phyloP scores from a whole-genome alignment of 1,139 yeast genomes.

The Geotrichum restrictum region DNA sequence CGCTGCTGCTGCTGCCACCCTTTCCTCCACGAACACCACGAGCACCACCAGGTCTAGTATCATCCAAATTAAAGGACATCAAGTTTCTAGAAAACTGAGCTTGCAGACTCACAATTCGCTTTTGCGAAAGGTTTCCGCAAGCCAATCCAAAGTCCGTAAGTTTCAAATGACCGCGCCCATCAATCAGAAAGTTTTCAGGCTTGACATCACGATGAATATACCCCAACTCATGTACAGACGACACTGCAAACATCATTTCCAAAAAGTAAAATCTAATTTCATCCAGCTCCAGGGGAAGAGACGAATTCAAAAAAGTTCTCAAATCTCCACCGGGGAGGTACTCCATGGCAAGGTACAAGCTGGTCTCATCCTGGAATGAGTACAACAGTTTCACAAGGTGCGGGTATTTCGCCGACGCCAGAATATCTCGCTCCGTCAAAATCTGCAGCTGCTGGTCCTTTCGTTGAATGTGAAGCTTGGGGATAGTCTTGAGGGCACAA shows the following conservation, averaged over 20 bases:
- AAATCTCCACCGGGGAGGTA: constrained; percentile 23
- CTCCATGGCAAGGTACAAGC: constrained; percentile 21
- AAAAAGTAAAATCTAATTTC: constrained; percentile 19
- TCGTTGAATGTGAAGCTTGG: constrained; percentile 18
- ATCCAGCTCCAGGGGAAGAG: constrained; percentile 12
- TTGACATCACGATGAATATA: constrained; percentile 81
- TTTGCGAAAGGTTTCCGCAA: constrained; percentile 18
- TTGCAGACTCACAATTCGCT: constrained; percentile 13
- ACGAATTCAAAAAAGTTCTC: constrained; percentile 20
- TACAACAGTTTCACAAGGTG: constrained; percentile 20
- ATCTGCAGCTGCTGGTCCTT: constrained; percentile 20
- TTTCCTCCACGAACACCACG: neutral
- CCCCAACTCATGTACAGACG: constrained; percentile 75
- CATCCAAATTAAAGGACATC: neutral
- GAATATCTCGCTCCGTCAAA: constrained; percentile 21
- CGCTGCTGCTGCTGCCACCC: too few relatives aligned
- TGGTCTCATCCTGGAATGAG: constrained; percentile 20
- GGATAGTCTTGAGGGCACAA: constrained; percentile 21
- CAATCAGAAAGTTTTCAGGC: constrained; percentile 88
- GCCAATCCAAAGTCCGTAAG: constrained; percentile 80
- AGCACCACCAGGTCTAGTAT: neutral
- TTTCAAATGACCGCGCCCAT: constrained; percentile 80
- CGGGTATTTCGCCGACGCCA: constrained; percentile 16
- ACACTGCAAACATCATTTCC: constrained; percentile 81
- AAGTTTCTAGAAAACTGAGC: constrained; percentile 14